These are phyloP conservation scores for Asclepias syriaca DNA, from an alignment of 257 asterid species.

Conservation along the genomic window DNA sequence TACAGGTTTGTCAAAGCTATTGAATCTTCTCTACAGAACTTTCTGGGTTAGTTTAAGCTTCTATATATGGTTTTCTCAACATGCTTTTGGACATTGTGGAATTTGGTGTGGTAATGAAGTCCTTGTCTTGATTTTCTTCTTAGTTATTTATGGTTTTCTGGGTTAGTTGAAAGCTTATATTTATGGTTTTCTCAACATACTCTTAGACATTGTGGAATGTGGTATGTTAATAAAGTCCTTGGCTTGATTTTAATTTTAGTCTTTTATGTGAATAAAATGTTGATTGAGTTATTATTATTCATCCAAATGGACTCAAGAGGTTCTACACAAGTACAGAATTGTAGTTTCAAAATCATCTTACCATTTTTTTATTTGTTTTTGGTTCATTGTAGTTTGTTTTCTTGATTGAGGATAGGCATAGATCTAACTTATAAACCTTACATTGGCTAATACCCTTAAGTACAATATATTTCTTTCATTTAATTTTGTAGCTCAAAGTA, in stretches of 20 bases:
- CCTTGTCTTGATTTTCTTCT: background rate
- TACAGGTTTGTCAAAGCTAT: slow-evolving; percentile 56
- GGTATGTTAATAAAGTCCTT: background rate
- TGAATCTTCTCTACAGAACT: background rate
- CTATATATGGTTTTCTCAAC: background rate
- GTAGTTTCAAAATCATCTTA: background rate
- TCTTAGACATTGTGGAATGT: background rate
- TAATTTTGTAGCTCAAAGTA: background rate
- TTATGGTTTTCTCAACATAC: background rate
- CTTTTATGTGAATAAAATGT: background rate
- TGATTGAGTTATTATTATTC: background rate
- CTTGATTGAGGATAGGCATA: background rate
- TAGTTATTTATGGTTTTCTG: background rate
- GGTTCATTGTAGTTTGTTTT: background rate
- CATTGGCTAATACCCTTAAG: background rate
- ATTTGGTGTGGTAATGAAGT: background rate
- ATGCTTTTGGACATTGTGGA: background rate
- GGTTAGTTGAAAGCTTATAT: background rate
- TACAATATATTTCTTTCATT: background rate
- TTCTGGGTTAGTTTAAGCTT: background rate
- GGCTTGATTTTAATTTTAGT: background rate
- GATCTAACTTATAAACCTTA: background rate
- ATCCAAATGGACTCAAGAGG: background rate
- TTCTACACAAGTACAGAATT: background rate
- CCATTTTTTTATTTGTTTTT: background rate